A percentile compares a stretch with the other conserved stretches of the same genome.
These are phyloP conservation scores for Boletellus ananas DNA, from an alignment of 768 basidiomycete species.

Conservation along the genomic window DNA sequence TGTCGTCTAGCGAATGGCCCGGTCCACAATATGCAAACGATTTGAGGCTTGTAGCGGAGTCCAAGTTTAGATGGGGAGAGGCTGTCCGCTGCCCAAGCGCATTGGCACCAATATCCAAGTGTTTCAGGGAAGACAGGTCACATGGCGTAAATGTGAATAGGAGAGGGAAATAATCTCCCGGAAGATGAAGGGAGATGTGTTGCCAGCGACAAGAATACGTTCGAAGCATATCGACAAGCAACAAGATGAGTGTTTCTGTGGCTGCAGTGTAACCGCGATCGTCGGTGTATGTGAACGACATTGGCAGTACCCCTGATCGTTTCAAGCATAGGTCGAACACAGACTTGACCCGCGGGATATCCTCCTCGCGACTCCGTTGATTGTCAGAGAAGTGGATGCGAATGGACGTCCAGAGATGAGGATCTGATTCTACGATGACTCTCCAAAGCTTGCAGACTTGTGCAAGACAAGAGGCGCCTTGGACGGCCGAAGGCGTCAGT, in stretches of 20 bases:
- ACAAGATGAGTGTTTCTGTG: constrained; percentile 14
- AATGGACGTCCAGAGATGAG: constrained; percentile 24
- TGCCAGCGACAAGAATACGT: too few species aligned
- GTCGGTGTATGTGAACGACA: constrained; percentile 20
- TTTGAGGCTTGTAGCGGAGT: constrained; percentile 12
- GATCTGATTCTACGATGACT: constrained; percentile 4
- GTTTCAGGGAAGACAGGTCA: constrained; percentile 14
- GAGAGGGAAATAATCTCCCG: constrained; percentile 7
- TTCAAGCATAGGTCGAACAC: constrained; percentile 10
- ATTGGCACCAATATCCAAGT: constrained; percentile 6
- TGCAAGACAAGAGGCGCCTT: too few species aligned
- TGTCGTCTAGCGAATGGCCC: not conserved
- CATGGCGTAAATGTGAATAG: constrained; percentile 14
- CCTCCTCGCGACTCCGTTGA: not conserved
- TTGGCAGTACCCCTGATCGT: constrained; percentile 9
- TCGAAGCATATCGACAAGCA: too few species aligned
- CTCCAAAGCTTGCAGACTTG: constrained; percentile 23
- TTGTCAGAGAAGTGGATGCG: constrained; percentile 7
- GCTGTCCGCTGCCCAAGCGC: not conserved
- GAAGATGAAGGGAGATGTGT: constrained; percentile 8
- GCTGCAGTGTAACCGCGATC: constrained; percentile 3
- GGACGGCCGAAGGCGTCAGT: too few species aligned
- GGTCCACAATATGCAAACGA: constrained; percentile 16
- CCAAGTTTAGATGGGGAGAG: constrained; percentile 1
- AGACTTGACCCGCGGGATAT: not conserved